Evolutionary conservation across 2,329 filamentous ascomycete genomes (phyloP).

Genomic region (Cladosporium phlei): DNA sequence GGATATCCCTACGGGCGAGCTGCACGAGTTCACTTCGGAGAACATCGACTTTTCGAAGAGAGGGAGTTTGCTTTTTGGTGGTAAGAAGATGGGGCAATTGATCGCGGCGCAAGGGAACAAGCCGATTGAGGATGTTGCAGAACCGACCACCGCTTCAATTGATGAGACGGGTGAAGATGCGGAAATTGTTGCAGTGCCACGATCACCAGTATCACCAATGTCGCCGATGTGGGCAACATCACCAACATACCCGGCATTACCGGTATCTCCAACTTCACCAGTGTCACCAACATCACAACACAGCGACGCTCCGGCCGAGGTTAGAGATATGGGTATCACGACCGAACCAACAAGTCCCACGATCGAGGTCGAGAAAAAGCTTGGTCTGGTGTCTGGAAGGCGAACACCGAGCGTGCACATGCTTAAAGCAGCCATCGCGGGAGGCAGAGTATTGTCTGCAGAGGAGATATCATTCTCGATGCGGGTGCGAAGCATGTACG

Average conservation of each 20-base stretch:
- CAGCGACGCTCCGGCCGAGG: not conserved
- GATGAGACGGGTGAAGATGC: not conserved
- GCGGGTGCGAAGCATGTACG: slow-evolving; percentile 61
- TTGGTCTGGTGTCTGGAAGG: slow-evolving; percentile 21
- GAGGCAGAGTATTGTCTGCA: slow-evolving; percentile 52
- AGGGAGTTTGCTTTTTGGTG: slow-evolving; percentile 55
- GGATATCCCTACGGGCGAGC: slow-evolving; percentile 51
- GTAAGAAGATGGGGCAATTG: slow-evolving; percentile 41
- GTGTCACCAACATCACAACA: no score
- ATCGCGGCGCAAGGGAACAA: slow-evolving; percentile 21
- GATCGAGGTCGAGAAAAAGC: not conserved
- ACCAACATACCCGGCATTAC: no score
- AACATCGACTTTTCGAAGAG: slow-evolving; percentile 56
- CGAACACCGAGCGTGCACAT: slow-evolving; percentile 34
- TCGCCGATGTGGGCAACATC: no score
- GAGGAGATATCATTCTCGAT: slow-evolving; percentile 61
- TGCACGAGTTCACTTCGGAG: slow-evolving; percentile 48
- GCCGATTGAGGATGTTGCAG: not conserved
- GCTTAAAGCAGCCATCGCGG: slow-evolving; percentile 32
- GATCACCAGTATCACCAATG: slow-evolving; percentile 1
- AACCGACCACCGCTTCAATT: not conserved
- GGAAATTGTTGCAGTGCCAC: not conserved
- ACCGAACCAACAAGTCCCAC: not conserved
- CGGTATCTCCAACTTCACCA: no score
- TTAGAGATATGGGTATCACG: not conserved